Evolutionary conservation across 2,329 filamentous ascomycete genomes (phyloP).

Genomic region (Penicillium oxalicum): DNA sequence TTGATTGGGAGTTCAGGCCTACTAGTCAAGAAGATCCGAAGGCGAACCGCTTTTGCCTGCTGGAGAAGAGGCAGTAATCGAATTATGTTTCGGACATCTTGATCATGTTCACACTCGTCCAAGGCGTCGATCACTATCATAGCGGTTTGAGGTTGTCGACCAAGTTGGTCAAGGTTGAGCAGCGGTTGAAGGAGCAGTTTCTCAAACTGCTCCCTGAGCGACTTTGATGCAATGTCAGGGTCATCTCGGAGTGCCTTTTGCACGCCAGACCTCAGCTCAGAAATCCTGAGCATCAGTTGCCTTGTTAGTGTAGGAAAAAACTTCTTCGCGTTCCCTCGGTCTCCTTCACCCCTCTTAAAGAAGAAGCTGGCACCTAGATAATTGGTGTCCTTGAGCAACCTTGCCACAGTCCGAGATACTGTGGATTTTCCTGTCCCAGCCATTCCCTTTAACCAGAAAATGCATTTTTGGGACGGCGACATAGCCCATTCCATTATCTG

Average conservation of each 20-base stretch:
- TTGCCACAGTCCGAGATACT: conserved; percentile 32
- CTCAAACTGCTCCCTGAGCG: conserved; percentile 25
- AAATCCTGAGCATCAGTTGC: conserved; percentile 27
- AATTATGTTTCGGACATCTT: conserved; percentile 16
- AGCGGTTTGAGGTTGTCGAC: conserved; percentile 1
- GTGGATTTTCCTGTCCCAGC: conserved; percentile 25
- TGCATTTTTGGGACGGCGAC: conserved; percentile 14
- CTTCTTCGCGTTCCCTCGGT: conserved; percentile 31
- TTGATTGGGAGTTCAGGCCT: conserved; percentile 20
- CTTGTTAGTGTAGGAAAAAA: conserved; percentile 37
- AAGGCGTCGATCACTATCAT: conserved; percentile 18
- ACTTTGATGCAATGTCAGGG: conserved; percentile 20
- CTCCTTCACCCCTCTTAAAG: conserved; percentile 35
- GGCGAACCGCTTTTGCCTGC: conserved; percentile 4
- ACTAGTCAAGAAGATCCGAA: conserved; percentile 21
- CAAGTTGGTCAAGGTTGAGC: conserved; percentile 1
- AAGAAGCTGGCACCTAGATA: conserved; percentile 35
- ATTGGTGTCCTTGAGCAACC: conserved; percentile 11
- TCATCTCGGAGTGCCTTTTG: conserved; percentile 17
- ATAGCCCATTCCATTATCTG: conserved; percentile 22
- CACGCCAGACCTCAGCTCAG: conserved; percentile 20
- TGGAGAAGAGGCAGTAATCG: conserved; percentile 12
- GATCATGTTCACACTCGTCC: conserved; percentile 12
- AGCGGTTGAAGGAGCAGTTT: conserved; percentile 24
- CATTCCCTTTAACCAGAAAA: conserved; percentile 37